These are phyloP conservation scores for Aspergillus biplanus DNA, from an alignment of 495 filamentous ascomycete genomes.

Conservation along the genomic window DNA sequence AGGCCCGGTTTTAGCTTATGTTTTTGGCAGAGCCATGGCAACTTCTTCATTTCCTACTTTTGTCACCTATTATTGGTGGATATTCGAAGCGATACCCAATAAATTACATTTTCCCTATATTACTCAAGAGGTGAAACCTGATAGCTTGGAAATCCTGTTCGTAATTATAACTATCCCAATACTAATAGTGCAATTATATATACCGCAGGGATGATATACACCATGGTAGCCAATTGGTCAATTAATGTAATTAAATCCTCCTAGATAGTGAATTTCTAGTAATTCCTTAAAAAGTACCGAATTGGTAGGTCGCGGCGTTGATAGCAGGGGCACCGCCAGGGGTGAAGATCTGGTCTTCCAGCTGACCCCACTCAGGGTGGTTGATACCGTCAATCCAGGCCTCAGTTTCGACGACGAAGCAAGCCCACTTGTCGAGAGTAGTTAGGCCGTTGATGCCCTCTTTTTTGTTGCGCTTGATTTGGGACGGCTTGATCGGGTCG, in stretches of 20 bases:
- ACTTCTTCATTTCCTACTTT: not conserved
- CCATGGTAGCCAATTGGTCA: not conserved
- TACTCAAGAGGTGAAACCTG: not conserved
- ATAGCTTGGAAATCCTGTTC: not conserved
- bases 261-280: not conserved
- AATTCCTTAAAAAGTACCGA: constrained; percentile 40
- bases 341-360: constrained; percentile 60
- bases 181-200: not conserved
- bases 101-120: constrained; percentile 1
- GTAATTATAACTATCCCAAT: not conserved
- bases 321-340: constrained; percentile 65
- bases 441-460: constrained; percentile 43
- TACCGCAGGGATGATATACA: not conserved
- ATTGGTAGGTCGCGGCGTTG: constrained; percentile 68
- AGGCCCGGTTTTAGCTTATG: too few species aligned
- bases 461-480: constrained; percentile 53
- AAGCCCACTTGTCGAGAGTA: constrained; percentile 65
- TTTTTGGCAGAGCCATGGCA: not conserved
- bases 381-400: constrained; percentile 83
- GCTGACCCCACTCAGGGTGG: constrained; percentile 73
- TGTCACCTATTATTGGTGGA: not conserved
- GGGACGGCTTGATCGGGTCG: constrained; percentile 54
- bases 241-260: not conserved
- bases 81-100: constrained; percentile 13
- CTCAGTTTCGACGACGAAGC: constrained; percentile 66